Evolutionary conservation across 306 rosid species (phyloP).

Genomic region (Pueraria montana): DNA sequence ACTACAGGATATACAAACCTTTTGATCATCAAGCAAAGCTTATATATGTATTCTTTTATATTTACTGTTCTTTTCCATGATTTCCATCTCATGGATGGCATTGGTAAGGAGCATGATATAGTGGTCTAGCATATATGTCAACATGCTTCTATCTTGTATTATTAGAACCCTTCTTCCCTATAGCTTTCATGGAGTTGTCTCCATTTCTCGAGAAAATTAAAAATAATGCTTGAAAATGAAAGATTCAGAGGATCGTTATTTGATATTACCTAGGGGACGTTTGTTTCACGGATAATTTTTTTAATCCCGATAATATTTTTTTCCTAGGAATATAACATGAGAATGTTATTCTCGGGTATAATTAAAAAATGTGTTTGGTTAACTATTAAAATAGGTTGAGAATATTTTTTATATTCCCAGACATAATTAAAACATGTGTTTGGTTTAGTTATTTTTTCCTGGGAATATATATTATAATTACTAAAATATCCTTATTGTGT

Average conservation of each 20-base stretch:
- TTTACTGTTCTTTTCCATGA: not conserved
- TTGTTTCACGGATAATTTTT: too few species aligned
- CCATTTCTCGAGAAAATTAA: not conserved
- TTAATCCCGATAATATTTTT: too few species aligned
- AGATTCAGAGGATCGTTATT: not conserved
- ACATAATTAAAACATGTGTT: too few species aligned
- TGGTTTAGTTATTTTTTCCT: too few species aligned
- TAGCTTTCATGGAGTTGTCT: not conserved
- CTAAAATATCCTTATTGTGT: too few species aligned
- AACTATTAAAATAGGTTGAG: too few species aligned
- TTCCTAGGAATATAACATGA: too few species aligned
- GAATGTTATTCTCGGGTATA: too few species aligned
- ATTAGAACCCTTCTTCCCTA: constrained; percentile 15
- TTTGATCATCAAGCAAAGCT: not conserved
- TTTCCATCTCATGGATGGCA: constrained; percentile 2
- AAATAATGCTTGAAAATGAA: not conserved
- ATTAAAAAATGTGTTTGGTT: too few species aligned
- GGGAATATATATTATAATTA: too few species aligned
- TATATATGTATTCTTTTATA: not conserved
- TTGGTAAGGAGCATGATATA: not conserved
- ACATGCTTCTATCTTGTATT: not conserved
- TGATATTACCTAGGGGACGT: not conserved
- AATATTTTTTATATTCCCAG: too few species aligned
- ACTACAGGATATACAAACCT: not conserved
- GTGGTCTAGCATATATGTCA: not conserved